Evolutionary conservation across 768 basidiomycete genomes (phyloP), one percentile per base, ranked within the genome.

Genomic region (Serendipita sp.): DNA sequence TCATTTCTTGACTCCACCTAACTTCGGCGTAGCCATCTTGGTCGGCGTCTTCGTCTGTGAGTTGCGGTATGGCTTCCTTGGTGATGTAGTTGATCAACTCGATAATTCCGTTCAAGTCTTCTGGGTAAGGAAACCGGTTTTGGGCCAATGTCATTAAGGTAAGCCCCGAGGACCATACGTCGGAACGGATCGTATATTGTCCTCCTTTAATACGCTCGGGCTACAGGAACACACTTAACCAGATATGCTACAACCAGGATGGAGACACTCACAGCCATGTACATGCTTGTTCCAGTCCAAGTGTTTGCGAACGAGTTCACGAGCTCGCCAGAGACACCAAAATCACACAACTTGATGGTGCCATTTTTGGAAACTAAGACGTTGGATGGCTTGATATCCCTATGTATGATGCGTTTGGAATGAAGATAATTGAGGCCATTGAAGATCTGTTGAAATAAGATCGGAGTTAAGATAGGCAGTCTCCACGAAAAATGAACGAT

Each of bases 131-230:
- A 79, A 96, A 97, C 46, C 88, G 84, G 70, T 95, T 96, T 71
- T 90, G 83, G 3, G 94, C 89, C 28, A 99, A 83, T 75, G 98
- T 96, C 69, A 98, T 81, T 38, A 99, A 80, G 0, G 93, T 89
- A 51, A 99, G 87, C 28, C 95, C 96, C 13, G 92, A 88, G 0
- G 94, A 97, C 96, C 96, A 99, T 28, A 99, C 94, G 73, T 99
- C 94, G 44, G 94, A 91, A 65, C 91, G 85, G 70, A 96, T 95
- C 36, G 90, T 90, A 73, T 96, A 99, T 68, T 88, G 84, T 64
- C 86, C 82, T 3, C 95, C 95, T 69, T 85, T 86, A 67, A 98
- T 94, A 67, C 95, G 86, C 75, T 97, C 95, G 58, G 95, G 95
- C 89, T 92, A 68, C 63, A 68, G 44, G 66, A 66, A 66, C 47